Percentiles rank a stretch among this genome's conserved stretches.
These are phyloP conservation scores for Kazachstania sp. DNA, from an alignment of 1,139 yeast species.

Conservation along the genomic window DNA sequence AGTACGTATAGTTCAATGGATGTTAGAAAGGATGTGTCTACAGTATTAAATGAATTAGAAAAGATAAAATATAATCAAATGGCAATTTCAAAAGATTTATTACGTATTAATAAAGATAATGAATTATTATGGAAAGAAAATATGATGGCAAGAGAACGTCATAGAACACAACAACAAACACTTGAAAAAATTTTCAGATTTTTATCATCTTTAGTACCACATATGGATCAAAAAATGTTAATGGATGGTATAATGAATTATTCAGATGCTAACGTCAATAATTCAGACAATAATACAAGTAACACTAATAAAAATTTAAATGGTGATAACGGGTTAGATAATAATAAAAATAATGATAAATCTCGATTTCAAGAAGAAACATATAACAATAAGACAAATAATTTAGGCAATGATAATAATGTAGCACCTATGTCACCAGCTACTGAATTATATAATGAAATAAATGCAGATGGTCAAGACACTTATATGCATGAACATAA, in stretches of 20 bases:
- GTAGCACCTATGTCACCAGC: neutral
- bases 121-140: conserved; percentile 88
- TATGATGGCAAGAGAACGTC: conserved; percentile 71
- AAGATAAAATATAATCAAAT: conserved; percentile 67
- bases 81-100: conserved; percentile 73
- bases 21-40: conserved; percentile 30
- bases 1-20: conserved; percentile 1
- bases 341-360: conserved; percentile 2
- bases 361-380: conserved; percentile 2
- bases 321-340: conserved; percentile 1
- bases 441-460: neutral
- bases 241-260: conserved; percentile 23
- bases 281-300: conserved; percentile 3
- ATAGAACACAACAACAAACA: conserved; percentile 77
- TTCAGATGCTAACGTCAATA: conserved; percentile 7
- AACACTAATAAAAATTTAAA: conserved; percentile 2
- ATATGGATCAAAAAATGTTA: conserved; percentile 41
- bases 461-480: neutral
- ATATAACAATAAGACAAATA: neutral
- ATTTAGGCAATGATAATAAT: neutral
- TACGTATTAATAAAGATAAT: conserved; percentile 78
- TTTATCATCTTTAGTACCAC: conserved; percentile 71
- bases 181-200: conserved; percentile 81
- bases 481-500: neutral
- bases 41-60: conserved; percentile 65